A percentile compares a stretch with the other conserved stretches of the same genome.
phyloP scores from a whole-genome alignment of 176 grass and related monocot genomes.

The Puya raimondii region DNA sequence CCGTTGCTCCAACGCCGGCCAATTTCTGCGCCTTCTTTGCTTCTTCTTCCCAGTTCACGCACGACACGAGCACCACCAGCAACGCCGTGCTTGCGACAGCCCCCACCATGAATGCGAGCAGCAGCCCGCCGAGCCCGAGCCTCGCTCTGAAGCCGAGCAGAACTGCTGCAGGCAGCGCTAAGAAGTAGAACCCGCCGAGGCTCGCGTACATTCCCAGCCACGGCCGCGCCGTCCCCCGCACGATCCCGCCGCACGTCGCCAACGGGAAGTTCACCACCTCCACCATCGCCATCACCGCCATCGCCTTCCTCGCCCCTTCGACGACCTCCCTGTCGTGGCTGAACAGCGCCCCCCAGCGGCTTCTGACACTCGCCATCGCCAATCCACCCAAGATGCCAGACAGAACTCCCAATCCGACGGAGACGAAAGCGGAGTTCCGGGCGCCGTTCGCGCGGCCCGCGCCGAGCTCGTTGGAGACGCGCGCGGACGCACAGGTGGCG shows the following conservation, averaged over 20 bases:
- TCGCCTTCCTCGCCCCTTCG: constrained; percentile 44
- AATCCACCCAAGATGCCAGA: constrained; percentile 25
- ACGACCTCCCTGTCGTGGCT: constrained; percentile 31
- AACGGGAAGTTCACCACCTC: constrained; percentile 85
- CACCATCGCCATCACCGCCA: constrained; percentile 71
- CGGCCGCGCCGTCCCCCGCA: constrained; percentile 60
- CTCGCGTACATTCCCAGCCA: constrained; percentile 58
- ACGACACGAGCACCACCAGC: constrained; percentile 37
- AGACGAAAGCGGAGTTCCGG: constrained; percentile 34
- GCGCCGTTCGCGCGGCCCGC: constrained; percentile 34
- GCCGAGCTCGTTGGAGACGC: constrained; percentile 82
- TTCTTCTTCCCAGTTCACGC: constrained; percentile 58
- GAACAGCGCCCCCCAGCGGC: constrained; percentile 44
- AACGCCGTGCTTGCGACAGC: constrained; percentile 27
- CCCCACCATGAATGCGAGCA: constrained; percentile 53
- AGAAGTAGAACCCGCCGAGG: constrained; percentile 58
- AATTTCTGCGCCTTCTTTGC: constrained; percentile 39
- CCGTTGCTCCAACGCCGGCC: constrained; percentile 1
- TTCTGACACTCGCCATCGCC: constrained; percentile 39
- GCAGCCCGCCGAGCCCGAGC: constrained; percentile 47
- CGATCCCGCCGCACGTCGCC: constrained; percentile 65
- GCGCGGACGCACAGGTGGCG: constrained; percentile 63
- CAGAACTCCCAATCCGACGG: constrained; percentile 23
- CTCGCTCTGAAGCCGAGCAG: constrained; percentile 42
- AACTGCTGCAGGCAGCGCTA: constrained; percentile 58